Evolutionary conservation across 495 filamentous ascomycete genomes (phyloP).

Genomic region (Penicillium coprophilum): DNA sequence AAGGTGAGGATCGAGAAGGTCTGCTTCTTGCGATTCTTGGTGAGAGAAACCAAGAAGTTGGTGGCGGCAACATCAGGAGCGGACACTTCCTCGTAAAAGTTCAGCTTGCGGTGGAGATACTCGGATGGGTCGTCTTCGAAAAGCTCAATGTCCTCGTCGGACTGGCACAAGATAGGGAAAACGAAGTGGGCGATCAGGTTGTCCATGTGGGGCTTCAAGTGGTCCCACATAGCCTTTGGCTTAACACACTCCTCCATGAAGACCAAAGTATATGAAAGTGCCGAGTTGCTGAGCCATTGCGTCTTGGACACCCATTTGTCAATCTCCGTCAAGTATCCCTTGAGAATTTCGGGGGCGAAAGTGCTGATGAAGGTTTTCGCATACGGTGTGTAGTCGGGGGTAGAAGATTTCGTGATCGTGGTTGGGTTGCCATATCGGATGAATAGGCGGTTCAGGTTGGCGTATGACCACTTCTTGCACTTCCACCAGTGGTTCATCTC

Average conservation of each 20-base stretch:
- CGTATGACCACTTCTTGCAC: constrained; percentile 99
- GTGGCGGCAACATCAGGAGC: constrained; percentile 95
- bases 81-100: constrained; percentile 96
- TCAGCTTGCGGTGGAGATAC: constrained; percentile 93
- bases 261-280: constrained; percentile 84
- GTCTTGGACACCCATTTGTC: constrained; percentile 95
- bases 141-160: constrained; percentile 87
- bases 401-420: constrained; percentile 63
- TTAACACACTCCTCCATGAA: constrained; percentile 97
- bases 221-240: constrained; percentile 93
- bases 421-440: constrained; percentile 92
- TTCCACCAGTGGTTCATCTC: constrained; percentile 99
- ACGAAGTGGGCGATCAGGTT: constrained; percentile 89
- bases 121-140: constrained; percentile 93
- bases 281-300: constrained; percentile 92
- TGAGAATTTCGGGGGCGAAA: constrained; percentile 93
- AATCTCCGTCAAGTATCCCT: constrained; percentile 86
- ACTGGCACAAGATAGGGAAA: constrained; percentile 92
- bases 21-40: constrained; percentile 92
- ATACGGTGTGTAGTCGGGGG: constrained; percentile 69
- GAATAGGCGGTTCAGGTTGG: constrained; percentile 92
- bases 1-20: constrained; percentile 92
- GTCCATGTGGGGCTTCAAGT: constrained; percentile 89
- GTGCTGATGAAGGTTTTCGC: constrained; percentile 86
- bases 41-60: constrained; percentile 92